Evolutionary conservation across 495 filamentous ascomycete species (phyloP), one percentile per base, ranked within the genome.

Genomic region (Alectoria sarmentosa): DNA sequence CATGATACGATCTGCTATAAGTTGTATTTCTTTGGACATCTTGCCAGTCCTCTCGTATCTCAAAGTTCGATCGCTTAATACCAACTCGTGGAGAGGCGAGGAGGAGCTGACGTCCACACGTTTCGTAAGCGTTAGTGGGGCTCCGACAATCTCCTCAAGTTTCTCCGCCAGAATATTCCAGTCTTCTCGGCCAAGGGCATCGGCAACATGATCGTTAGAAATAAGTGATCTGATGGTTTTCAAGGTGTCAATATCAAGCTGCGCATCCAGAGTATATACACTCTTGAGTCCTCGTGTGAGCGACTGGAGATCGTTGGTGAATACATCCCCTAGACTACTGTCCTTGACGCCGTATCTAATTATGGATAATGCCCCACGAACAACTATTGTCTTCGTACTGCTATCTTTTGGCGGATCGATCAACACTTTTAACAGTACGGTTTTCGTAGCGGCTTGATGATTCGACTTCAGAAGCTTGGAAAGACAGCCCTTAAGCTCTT

Each of bases 341-440:
- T 49, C 56, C 30, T 34, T 14, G 28, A 46, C 61, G 37, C 64
- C 28, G 44, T 32, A 48, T 28, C 32, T 23, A 3, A 67, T 28
- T 34, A 57, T 54, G 44, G 39, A 11, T 17, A 67, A 60, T 48
- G 56, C 55, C 56, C 64, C 64, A 61, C 37, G 64, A 30, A 37
- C 34, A n/a, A 48, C 36, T 28, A 39, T n/a, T 15, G 15, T 42
- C 30, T 34, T 30, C 13, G 54, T 42, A 30, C 44, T 56, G 10
- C 28, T 36, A 8, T 64, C 52, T 19, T 14, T 46, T 15, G 52
- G 32, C 32, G 49, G 21, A 64, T 36, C 19, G 13, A 34, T 58
- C 19, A 64, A 26, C n/a, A 57, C 26, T 15, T 34, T 34, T 8
- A 67, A 55, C 14, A 67, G 58, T 48, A 60, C 21, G 6, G 46